Conservation (phyloP, 805 yeast genomes). For the Wickerhamomyces bisporus region DNA sequence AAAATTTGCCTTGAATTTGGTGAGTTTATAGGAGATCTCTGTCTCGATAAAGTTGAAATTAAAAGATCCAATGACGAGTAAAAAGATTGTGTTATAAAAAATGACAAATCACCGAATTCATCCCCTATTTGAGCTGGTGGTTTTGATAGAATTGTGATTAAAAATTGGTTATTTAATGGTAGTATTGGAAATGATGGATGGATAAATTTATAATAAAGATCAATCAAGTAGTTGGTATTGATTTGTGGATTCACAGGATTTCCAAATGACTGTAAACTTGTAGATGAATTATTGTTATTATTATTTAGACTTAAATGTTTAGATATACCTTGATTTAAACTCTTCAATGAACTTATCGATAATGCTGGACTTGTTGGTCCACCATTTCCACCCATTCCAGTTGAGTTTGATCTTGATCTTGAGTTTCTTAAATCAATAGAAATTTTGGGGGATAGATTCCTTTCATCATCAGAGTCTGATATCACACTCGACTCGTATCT, state of each 20-base stretch:
- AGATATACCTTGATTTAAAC: conserved; percentile 14
- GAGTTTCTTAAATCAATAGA: conserved; percentile 12
- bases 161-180: conserved; percentile 28
- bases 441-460: conserved; percentile 18
- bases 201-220: conserved; percentile 41
- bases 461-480: conserved; percentile 25
- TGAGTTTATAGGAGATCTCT: conserved; percentile 3
- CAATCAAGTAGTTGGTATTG: conserved; percentile 31
- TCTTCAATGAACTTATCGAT: conserved; percentile 16
- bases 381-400: background rate
- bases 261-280: conserved; percentile 1
- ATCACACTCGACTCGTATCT: conserved; percentile 20
- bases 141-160: conserved; percentile 14
- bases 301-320: conserved; percentile 3
- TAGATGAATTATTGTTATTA: conserved; percentile 1
- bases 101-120: conserved; percentile 16
- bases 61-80: conserved; percentile 17
- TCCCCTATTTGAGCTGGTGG: conserved; percentile 15
- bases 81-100: conserved; percentile 13
- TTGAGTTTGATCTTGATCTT: conserved; percentile 20
- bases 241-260: conserved; percentile 1
- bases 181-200: conserved; percentile 34
- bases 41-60: conserved; percentile 10
- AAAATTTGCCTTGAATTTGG: conserved; percentile 1
- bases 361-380: conserved; percentile 20